Base-by-base conservation (phyloP, 441 rosid genomes). In the Adansonia gregorii region DNA sequence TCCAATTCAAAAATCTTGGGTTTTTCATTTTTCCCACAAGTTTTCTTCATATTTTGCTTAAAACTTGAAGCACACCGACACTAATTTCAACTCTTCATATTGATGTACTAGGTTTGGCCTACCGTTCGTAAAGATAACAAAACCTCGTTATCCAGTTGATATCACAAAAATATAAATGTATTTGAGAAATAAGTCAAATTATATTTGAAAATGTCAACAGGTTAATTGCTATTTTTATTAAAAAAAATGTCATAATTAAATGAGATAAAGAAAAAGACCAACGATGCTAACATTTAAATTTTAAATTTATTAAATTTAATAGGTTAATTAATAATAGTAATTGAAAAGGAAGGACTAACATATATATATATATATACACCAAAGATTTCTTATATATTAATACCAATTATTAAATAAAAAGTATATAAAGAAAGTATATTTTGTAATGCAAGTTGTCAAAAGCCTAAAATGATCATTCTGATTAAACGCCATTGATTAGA, bases 1-100 rank as follows among this genome's bases (percentile, higher is more conserved):
- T 39, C 43, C 24, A 15, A 11, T 17, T 55, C 60, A 55, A 55
- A 1, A 55, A 11, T 3, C 20, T 17, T 45, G 3, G 59, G 52
- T 3, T 17, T 67, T 19, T 41, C 10, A 12, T 35, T 15, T 45
- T 4, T 45, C 72, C 15, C 31, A 2, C 2, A 17, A 9, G 1
- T 45, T 45, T 12, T 48, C 55, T 20, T 8, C 52, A 4, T 67
- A 22, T 46, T 49, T 69, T 69, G 19, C 41, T 48, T 24, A 3
- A 6, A 14, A 24, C 3, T 69, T 22, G 73, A 49, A 22, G 20
- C 73, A 11, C 43, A 49, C 73, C 73, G 73, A 69, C 73, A 69
- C 59, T 22, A 48, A 48, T 27, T 61, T 61, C 43, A 61, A 27
- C 35, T 27, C 35, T 27, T 27, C 35, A 1, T 27, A 27, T 27